Percentiles rank a stretch among this genome's conserved stretches.
Evolutionary conservation across 2,329 filamentous ascomycete genomes (phyloP).

Genomic region (Botrytis cinerea): DNA sequence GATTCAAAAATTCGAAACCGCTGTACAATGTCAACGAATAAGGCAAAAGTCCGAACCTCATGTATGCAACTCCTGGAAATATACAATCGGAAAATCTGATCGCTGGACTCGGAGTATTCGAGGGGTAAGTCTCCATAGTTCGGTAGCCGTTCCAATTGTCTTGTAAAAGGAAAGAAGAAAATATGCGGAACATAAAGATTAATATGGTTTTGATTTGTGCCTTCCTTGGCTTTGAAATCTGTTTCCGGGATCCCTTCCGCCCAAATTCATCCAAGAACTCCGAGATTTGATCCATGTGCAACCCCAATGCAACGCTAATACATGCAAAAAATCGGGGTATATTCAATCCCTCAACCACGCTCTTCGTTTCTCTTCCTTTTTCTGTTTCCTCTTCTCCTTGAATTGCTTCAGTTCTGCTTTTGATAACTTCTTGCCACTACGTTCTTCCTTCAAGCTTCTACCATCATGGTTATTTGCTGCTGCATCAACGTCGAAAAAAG

Average conservation of each 20-base stretch:
- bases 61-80: background rate
- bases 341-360: slow-evolving; percentile 66
- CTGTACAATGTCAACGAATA: background rate
- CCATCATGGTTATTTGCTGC: slow-evolving; percentile 91
- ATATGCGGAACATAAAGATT: background rate
- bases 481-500: slow-evolving; percentile 94
- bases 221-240: background rate
- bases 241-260: slow-evolving; percentile 3
- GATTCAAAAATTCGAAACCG: background rate
- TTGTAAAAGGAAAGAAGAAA: background rate
- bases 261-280: slow-evolving; percentile 14
- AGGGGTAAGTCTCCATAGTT: background rate
- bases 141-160: background rate
- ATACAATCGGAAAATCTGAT: background rate
- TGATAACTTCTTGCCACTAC: slow-evolving; percentile 77
- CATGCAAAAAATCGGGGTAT: slow-evolving; percentile 14
- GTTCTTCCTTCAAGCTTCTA: slow-evolving; percentile 86
- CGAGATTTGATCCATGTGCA: background rate
- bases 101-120: background rate
- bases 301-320: background rate
- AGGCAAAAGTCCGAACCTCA: background rate
- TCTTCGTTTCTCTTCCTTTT: slow-evolving; percentile 90
- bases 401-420: slow-evolving; percentile 89
- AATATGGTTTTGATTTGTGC: background rate
- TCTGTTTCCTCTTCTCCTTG: slow-evolving; percentile 83